Conservation (phyloP, 805 yeast genomes). For the Starmerella tilneyi region DNA sequence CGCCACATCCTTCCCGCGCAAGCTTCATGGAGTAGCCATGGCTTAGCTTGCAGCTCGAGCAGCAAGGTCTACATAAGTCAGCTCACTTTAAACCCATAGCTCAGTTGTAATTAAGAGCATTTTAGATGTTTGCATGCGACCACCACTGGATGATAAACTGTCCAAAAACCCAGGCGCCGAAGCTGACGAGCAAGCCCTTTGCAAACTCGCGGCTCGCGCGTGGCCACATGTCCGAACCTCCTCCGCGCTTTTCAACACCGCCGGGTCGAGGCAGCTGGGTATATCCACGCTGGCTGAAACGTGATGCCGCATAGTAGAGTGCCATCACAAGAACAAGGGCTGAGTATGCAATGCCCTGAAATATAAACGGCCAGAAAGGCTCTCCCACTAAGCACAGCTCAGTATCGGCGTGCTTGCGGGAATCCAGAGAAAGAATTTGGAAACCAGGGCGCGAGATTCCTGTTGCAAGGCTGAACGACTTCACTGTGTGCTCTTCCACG, state of each 20-base stretch:
- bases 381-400: slow-evolving; percentile 28
- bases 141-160: slow-evolving; percentile 9
- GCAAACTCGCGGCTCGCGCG: neutral
- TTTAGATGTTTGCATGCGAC: slow-evolving; percentile 5
- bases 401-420: slow-evolving; percentile 22
- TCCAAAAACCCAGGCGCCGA: slow-evolving; percentile 8
- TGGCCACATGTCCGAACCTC: neutral
- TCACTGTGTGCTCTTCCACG: slow-evolving; percentile 73
- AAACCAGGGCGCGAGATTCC: slow-evolving; percentile 80
- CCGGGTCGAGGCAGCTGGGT: neutral
- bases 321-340: neutral
- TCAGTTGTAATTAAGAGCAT: neutral
- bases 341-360: slow-evolving; percentile 22
- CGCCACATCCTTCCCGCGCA: too few relatives aligned
- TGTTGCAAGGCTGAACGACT: slow-evolving; percentile 86
- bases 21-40: too few relatives aligned
- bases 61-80: too few relatives aligned
- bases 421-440: slow-evolving; percentile 58
- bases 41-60: too few relatives aligned
- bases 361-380: slow-evolving; percentile 28
- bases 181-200: neutral
- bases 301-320: neutral
- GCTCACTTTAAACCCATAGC: too few relatives aligned
- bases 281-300: neutral
- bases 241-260: neutral